Conservation (phyloP, 768 basidiomycete species). For the Nevesoporus exiguus region DNA sequence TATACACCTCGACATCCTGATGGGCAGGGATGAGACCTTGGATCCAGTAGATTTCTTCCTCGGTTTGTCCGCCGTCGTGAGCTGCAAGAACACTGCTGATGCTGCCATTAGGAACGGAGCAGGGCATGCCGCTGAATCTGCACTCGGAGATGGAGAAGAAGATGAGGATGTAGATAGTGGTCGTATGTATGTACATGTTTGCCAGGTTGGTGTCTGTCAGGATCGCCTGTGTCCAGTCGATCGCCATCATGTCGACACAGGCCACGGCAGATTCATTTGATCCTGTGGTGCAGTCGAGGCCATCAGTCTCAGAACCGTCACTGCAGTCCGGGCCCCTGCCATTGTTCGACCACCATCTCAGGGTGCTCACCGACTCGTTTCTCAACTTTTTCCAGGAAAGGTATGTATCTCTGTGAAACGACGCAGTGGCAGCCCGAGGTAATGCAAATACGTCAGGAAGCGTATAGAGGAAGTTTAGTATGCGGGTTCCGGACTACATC, state of each 20-base stretch:
- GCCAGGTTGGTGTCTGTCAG: slow-evolving; percentile 2
- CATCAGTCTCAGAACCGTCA: slow-evolving; percentile 28
- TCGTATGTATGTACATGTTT: slow-evolving; percentile 30
- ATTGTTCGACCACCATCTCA: slow-evolving; percentile 70
- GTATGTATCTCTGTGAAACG: slow-evolving; percentile 38
- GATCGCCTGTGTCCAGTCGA: not conserved
- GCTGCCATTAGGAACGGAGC: slow-evolving; percentile 48
- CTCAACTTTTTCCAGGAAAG: slow-evolving; percentile 84
- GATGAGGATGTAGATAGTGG: slow-evolving; percentile 33
- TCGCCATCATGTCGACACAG: slow-evolving; percentile 19
- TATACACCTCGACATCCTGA: slow-evolving; percentile 86
- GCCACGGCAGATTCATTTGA: slow-evolving; percentile 26
- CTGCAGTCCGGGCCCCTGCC: slow-evolving; percentile 53
- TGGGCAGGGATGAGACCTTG: slow-evolving; percentile 86
- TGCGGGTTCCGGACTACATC: slow-evolving; percentile 21
- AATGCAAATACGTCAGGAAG: slow-evolving; percentile 45
- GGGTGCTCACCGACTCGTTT: slow-evolving; percentile 66
- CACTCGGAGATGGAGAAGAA: slow-evolving; percentile 70
- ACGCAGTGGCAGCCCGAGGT: slow-evolving; percentile 17
- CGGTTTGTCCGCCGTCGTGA: slow-evolving; percentile 42
- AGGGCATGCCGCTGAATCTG: slow-evolving; percentile 47
- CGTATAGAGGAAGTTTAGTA: slow-evolving; percentile 86
- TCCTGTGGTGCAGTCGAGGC: slow-evolving; percentile 13
- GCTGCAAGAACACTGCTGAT: slow-evolving; percentile 4
- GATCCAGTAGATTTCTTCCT: slow-evolving; percentile 78